Conservation (phyloP, 2,329 filamentous ascomycete genomes). For the Aspergillus sclerotialis region DNA sequence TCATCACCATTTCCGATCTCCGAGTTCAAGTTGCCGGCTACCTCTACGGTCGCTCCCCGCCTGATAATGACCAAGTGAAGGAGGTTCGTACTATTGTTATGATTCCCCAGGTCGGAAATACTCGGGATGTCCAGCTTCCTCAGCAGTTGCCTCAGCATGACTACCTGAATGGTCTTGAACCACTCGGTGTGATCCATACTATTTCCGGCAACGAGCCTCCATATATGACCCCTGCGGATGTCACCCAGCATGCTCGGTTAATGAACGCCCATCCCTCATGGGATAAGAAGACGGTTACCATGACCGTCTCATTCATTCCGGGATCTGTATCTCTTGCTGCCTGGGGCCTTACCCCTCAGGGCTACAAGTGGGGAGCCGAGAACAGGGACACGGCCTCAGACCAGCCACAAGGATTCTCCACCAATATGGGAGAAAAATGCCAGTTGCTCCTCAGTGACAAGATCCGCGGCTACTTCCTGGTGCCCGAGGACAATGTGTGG, state of each 20-base stretch:
- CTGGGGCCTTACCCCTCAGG: conserved; percentile 84
- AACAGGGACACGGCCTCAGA: conserved; percentile 92
- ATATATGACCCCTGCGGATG: conserved; percentile 93
- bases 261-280: conserved; percentile 74
- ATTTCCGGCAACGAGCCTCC: conserved; percentile 88
- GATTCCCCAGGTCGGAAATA: conserved; percentile 91
- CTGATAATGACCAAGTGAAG: conserved; percentile 94
- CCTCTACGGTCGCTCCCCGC: conserved; percentile 84
- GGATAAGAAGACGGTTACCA: conserved; percentile 88
- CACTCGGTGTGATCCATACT: conserved; percentile 91
- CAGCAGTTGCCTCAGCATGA: conserved; percentile 88
- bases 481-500: conserved; percentile 84
- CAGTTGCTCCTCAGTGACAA: conserved; percentile 89
- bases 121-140: conserved; percentile 84
- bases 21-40: conserved; percentile 95
- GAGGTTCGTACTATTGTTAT: conserved; percentile 95
- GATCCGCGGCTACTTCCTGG: conserved; percentile 92
- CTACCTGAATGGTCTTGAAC: conserved; percentile 77
- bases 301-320: conserved; percentile 93
- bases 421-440: conserved; percentile 87
- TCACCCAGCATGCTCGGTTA: conserved; percentile 85
- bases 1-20: conserved; percentile 94
- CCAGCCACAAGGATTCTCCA: conserved; percentile 88
- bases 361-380: conserved; percentile 94
- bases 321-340: conserved; percentile 91